A percentile compares a stretch with the other conserved stretches of the same genome.
Evolutionary conservation across 768 basidiomycete species (phyloP).

Genomic region (Exsudoporus frostii): DNA sequence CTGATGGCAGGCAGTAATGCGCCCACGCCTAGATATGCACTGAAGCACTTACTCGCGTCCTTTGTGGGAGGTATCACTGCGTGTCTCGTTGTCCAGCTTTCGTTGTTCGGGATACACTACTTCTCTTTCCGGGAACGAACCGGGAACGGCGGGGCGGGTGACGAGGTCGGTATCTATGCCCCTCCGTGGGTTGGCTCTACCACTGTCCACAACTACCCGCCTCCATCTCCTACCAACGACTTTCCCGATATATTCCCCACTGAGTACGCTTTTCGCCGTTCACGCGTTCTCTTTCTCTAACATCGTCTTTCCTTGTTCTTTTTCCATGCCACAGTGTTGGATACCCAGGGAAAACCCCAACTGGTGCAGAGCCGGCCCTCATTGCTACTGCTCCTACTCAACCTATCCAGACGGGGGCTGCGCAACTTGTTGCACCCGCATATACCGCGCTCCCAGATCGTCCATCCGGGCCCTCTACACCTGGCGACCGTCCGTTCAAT

Average conservation of each 20-base stretch:
- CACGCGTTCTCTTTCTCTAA: background rate
- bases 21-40: conserved; percentile 5
- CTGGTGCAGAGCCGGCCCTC: conserved; percentile 72
- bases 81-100: conserved; percentile 49
- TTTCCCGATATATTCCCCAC: conserved; percentile 74
- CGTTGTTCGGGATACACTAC: conserved; percentile 33
- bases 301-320: no score
- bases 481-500: conserved; percentile 47
- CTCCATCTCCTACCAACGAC: conserved; percentile 67
- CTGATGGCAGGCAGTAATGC: conserved; percentile 19
- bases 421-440: conserved; percentile 57
- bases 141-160: background rate
- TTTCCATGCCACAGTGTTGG: conserved; percentile 45
- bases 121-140: conserved; percentile 24
- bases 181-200: conserved; percentile 73
- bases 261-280: conserved; percentile 23
- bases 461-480: background rate
- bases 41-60: conserved; percentile 41
- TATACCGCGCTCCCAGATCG: conserved; percentile 22
- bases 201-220: conserved; percentile 66
- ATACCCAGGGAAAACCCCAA: conserved; percentile 73
- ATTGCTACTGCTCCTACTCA: conserved; percentile 76
- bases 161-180: conserved; percentile 40
- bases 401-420: conserved; percentile 69
- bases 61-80: conserved; percentile 54